Evolutionary conservation across 2,329 filamentous ascomycete genomes (phyloP).

Genomic region (Colletotrichum camelliae): DNA sequence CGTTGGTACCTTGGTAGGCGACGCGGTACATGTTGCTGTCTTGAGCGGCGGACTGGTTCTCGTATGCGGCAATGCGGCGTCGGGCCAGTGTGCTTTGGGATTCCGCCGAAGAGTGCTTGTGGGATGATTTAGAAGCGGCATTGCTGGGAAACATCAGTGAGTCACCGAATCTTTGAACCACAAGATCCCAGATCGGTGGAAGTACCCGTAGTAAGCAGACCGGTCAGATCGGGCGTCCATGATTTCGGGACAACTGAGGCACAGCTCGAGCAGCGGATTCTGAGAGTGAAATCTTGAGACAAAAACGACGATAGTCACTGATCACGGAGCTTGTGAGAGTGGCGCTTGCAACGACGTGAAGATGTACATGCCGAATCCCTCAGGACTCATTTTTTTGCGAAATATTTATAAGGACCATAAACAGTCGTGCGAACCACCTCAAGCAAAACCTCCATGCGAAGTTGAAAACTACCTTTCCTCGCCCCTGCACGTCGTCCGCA

Average conservation of each 20-base stretch:
- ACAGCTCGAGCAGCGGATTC: background rate
- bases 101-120: background rate
- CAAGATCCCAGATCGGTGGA: rapidly evolving
- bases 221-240: background rate
- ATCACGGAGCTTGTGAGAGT: background rate
- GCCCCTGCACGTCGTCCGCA: too few species aligned
- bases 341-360: too few species aligned
- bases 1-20: background rate
- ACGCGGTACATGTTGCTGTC: background rate
- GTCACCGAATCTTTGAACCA: background rate
- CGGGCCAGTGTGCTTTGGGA: background rate
- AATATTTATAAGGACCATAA: too few species aligned
- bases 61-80: background rate
- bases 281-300: too few species aligned
- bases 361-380: too few species aligned
- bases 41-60: background rate
- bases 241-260: background rate
- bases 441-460: too few species aligned
- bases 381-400: too few species aligned
- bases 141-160: background rate
- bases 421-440: too few species aligned
- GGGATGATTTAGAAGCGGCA: background rate
- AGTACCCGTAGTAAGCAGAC: background rate
- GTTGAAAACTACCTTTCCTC: too few species aligned
- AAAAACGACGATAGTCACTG: background rate